These are phyloP conservation scores for Metschnikowia cerradonensis DNA, from an alignment of 805 yeast species.

Conservation along the genomic window DNA sequence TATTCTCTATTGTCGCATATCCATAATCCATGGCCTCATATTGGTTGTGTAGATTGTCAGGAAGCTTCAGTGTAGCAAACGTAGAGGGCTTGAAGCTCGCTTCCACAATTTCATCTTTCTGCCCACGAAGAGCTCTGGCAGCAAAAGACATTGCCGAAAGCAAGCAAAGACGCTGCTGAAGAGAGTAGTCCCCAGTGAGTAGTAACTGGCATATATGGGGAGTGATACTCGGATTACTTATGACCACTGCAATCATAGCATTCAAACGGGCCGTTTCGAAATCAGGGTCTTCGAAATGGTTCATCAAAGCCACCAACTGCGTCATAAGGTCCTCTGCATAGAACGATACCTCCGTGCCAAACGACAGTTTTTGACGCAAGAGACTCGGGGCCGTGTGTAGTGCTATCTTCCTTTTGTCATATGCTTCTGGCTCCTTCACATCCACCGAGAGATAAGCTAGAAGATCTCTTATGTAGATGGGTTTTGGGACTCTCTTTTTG, in stretches of 20 bases:
- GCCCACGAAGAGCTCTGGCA: slow-evolving; percentile 68
- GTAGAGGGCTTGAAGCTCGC: slow-evolving; percentile 26
- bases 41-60: slow-evolving; percentile 42
- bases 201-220: slow-evolving; percentile 45
- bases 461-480: slow-evolving; percentile 72
- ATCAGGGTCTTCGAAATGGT: slow-evolving; percentile 50
- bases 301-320: slow-evolving; percentile 49
- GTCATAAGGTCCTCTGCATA: slow-evolving; percentile 54
- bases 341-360: slow-evolving; percentile 57
- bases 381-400: slow-evolving; percentile 53
- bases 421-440: slow-evolving; percentile 42
- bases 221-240: slow-evolving; percentile 44
- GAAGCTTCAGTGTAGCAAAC: slow-evolving; percentile 43
- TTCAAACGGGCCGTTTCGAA: slow-evolving; percentile 68
- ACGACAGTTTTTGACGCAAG: slow-evolving; percentile 57
- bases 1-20: slow-evolving; percentile 12
- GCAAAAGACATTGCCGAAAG: slow-evolving; percentile 66
- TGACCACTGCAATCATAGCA: slow-evolving; percentile 60
- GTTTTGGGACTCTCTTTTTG: slow-evolving; percentile 38
- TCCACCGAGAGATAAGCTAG: slow-evolving; percentile 50
- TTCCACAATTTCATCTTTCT: slow-evolving; percentile 45
- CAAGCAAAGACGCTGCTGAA: slow-evolving; percentile 71
- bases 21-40: slow-evolving; percentile 30
- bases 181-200: slow-evolving; percentile 69
- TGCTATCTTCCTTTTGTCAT: slow-evolving; percentile 47